Percentiles rank a stretch among this genome's conserved stretches.
These are phyloP conservation scores for Plantago coronopus DNA, from an alignment of 305 asterid genomes.

Conservation along the genomic window DNA sequence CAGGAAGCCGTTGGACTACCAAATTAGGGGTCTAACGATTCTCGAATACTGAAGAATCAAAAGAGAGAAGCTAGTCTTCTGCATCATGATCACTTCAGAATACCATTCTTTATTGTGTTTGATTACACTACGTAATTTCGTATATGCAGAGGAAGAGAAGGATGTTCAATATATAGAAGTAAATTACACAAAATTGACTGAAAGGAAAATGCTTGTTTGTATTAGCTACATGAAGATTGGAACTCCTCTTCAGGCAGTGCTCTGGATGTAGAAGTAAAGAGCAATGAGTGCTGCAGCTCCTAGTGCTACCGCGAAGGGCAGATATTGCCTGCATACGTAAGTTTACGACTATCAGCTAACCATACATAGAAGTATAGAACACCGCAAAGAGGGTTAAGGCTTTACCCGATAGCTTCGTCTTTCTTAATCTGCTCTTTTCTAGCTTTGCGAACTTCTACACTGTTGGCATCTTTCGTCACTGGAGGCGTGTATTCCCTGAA, in stretches of 20 bases:
- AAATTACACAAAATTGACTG: slow-evolving; percentile 6
- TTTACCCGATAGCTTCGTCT: slow-evolving; percentile 75
- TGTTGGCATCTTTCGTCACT: slow-evolving; percentile 62
- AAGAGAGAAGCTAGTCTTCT: too few species aligned
- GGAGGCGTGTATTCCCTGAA: slow-evolving; percentile 58
- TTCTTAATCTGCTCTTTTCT: slow-evolving; percentile 66
- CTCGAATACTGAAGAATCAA: too few species aligned
- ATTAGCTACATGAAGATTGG: too few species aligned
- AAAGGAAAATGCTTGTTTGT: slow-evolving; percentile 11
- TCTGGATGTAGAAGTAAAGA: slow-evolving; percentile 69
- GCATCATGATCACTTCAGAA: too few species aligned
- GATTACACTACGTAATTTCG: not conserved
- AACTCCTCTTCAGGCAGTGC: slow-evolving; percentile 23
- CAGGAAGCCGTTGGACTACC: too few species aligned
- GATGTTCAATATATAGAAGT: not conserved
- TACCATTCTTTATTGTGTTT: too few species aligned
- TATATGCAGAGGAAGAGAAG: not conserved
- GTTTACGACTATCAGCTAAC: not conserved
- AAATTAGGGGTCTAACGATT: too few species aligned
- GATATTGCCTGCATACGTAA: slow-evolving; percentile 41
- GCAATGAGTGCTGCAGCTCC: slow-evolving; percentile 69
- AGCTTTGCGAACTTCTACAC: slow-evolving; percentile 60
- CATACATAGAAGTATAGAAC: not conserved
- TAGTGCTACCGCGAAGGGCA: slow-evolving; percentile 71
- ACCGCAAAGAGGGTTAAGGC: not conserved